Base-by-base conservation (phyloP, 495 filamentous ascomycete species). In the Hyphodiscus hymeniophilus region DNA sequence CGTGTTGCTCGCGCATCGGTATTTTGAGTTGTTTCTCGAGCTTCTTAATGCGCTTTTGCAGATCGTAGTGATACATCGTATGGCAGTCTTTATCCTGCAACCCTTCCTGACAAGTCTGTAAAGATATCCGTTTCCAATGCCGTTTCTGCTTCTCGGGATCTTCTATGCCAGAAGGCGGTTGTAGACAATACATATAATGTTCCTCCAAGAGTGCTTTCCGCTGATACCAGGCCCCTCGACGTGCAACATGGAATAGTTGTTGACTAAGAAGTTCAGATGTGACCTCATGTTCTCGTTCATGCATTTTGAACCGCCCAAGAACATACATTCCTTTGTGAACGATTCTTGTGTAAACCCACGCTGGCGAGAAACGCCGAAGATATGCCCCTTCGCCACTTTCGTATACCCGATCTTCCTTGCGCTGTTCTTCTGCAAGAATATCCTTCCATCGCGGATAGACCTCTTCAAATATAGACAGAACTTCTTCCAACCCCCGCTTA, bases 201-300 rank as follows among this genome's bases (percentile, higher is more conserved):
- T 98, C 92, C 66, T 98, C 92, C 15, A 98, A 62, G 5, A 98
- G 66, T 1, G 92, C 92, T 66, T 90, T 95, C 13, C 92, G 86
- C 63, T 96, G 89, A 59, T 96, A 97, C 92, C 92, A 98, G 1
- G 81, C 81, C 1, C 92, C 92, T 18, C 91, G 80, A 21, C 91
- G 76, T 12, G 87, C 76, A 32, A 83, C 71, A 60, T 97, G 91
- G 61, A 96, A 95, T 10, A 94, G 74, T 3, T 75, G 78, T 57
- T 97, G 92, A 15, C 62, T 63, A 2, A 98, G 83, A 2, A 98
- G 74, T 54, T 92, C 87, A 1, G 64, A 69, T 1, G 95, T 66
- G 2, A 94, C 63, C 15, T 74, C 67, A 59, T 96, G 80, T 56
- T 98, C 92, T 21, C 82, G 76, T 52, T 71, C 68, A 65, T 95